Percentiles rank a stretch among this genome's conserved stretches.
Conservation (phyloP, 345 rosid genomes). For the Bruguiera gymnorhiza region DNA sequence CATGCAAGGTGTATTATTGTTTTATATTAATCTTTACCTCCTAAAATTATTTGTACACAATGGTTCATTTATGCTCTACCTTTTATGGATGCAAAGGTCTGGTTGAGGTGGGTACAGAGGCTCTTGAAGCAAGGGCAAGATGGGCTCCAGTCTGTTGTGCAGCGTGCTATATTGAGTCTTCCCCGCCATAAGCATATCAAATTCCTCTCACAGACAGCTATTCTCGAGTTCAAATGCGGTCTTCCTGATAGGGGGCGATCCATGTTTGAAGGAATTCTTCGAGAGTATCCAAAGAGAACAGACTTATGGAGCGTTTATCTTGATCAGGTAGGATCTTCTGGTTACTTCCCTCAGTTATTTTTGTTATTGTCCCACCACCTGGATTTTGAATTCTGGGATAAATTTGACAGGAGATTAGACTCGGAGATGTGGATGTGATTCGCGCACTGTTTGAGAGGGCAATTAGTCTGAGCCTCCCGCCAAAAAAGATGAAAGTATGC, state of each 20-base stretch:
- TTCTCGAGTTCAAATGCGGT: slow-evolving; percentile 83
- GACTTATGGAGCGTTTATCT: slow-evolving; percentile 96
- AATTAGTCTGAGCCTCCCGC: slow-evolving; percentile 74
- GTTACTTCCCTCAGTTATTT: background rate
- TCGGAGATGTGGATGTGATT: slow-evolving; percentile 65
- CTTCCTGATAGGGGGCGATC: slow-evolving; percentile 86
- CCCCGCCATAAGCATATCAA: slow-evolving; percentile 81
- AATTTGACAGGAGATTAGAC: slow-evolving; percentile 64
- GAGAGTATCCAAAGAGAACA: slow-evolving; percentile 90
- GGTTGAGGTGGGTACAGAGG: slow-evolving; percentile 67
- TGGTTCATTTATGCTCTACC: background rate
- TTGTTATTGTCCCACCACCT: background rate
- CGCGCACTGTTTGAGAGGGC: slow-evolving; percentile 85
- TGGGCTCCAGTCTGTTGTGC: slow-evolving; percentile 60
- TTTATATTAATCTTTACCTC: background rate
- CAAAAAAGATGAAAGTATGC: slow-evolving; percentile 79
- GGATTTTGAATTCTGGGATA: slow-evolving; percentile 9
- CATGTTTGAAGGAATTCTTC: slow-evolving; percentile 76
- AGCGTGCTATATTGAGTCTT: slow-evolving; percentile 72
- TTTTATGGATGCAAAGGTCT: slow-evolving; percentile 37
- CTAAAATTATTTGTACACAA: too few species aligned
- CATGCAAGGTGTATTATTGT: slow-evolving; percentile 66
- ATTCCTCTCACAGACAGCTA: slow-evolving; percentile 82
- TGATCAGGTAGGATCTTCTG: slow-evolving; percentile 60
- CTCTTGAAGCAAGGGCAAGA: slow-evolving; percentile 54